A percentile compares a stretch with the other conserved stretches of the same genome.
Conservation (phyloP, 768 basidiomycete species). For the Dictyophora rubrovolvata region DNA sequence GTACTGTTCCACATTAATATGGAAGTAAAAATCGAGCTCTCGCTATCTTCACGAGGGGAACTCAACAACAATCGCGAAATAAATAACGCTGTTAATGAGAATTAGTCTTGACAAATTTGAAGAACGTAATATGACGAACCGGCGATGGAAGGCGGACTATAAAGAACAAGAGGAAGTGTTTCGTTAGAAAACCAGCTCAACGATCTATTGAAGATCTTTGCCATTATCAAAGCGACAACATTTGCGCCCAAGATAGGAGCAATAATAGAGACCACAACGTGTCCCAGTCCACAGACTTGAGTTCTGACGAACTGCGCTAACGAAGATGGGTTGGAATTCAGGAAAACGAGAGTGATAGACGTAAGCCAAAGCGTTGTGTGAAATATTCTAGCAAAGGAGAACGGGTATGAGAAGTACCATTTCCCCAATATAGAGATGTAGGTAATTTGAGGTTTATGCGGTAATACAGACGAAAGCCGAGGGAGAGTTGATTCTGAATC, state of each 20-base stretch:
- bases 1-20: slow-evolving; percentile 50
- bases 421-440: slow-evolving; percentile 65
- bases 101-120: not conserved
- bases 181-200: slow-evolving; percentile 85
- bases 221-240: slow-evolving; percentile 60
- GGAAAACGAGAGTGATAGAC: slow-evolving; percentile 35
- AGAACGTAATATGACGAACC: slow-evolving; percentile 35
- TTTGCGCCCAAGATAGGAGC: slow-evolving; percentile 61
- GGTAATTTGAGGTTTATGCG: slow-evolving; percentile 34
- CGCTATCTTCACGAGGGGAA: slow-evolving; percentile 36
- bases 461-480: not conserved
- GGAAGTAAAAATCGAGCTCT: slow-evolving; percentile 52
- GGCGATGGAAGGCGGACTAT: slow-evolving; percentile 62
- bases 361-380: slow-evolving; percentile 44
- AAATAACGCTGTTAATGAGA: slow-evolving; percentile 41
- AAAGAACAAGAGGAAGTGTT: slow-evolving; percentile 53
- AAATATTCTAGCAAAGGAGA: slow-evolving; percentile 53
- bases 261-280: slow-evolving; percentile 39
- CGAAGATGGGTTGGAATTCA: slow-evolving; percentile 24
- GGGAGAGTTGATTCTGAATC: slow-evolving; percentile 62
- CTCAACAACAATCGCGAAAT: slow-evolving; percentile 42
- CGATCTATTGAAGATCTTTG: slow-evolving; percentile 45
- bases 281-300: slow-evolving; percentile 35
- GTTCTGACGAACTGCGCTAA: slow-evolving; percentile 26
- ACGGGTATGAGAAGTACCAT: slow-evolving; percentile 62